phyloP scores from a whole-genome alignment of 1,284 basidiomycete genomes.

The Trichosporon faecale region DNA sequence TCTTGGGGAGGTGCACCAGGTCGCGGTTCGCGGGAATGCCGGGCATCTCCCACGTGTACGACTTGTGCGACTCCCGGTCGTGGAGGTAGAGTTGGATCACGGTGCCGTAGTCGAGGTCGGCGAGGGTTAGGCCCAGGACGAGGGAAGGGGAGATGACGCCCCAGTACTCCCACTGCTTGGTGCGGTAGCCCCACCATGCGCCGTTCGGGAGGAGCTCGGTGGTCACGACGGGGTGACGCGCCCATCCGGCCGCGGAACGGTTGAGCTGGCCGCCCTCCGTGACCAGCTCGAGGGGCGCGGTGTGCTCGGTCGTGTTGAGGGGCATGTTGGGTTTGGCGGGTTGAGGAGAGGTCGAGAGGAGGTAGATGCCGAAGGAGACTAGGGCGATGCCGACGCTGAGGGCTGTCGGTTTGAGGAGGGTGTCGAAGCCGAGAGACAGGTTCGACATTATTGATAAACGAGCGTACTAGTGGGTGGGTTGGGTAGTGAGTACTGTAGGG shows the following conservation, averaged over 20 bases:
- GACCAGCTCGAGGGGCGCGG: conserved; percentile 18
- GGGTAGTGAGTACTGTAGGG: neutral
- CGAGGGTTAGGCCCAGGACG: conserved; percentile 13
- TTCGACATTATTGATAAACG: neutral
- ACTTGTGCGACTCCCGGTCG: neutral
- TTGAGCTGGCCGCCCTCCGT: conserved; percentile 57
- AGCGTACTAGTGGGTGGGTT: neutral
- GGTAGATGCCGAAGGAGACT: neutral
- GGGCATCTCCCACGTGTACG: neutral
- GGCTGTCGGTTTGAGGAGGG: neutral
- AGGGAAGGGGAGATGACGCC: conserved; percentile 4
- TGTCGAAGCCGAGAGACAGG: neutral
- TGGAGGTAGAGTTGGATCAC: conserved; percentile 9
- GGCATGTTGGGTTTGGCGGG: neutral
- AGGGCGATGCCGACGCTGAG: neutral
- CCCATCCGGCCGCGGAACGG: neutral
- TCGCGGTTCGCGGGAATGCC: neutral
- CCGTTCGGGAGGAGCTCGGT: conserved; percentile 6
- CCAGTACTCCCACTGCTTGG: conserved; percentile 17
- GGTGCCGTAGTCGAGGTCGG: conserved; percentile 14
- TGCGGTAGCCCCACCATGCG: conserved; percentile 5
- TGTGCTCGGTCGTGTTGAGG: conserved; percentile 17
- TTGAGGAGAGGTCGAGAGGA: neutral
- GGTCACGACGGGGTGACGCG: neutral
- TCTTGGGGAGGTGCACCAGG: neutral